These are phyloP conservation scores for Cladosporium sp. DNA, from an alignment of 2,329 filamentous ascomycete genomes.

Conservation along the genomic window DNA sequence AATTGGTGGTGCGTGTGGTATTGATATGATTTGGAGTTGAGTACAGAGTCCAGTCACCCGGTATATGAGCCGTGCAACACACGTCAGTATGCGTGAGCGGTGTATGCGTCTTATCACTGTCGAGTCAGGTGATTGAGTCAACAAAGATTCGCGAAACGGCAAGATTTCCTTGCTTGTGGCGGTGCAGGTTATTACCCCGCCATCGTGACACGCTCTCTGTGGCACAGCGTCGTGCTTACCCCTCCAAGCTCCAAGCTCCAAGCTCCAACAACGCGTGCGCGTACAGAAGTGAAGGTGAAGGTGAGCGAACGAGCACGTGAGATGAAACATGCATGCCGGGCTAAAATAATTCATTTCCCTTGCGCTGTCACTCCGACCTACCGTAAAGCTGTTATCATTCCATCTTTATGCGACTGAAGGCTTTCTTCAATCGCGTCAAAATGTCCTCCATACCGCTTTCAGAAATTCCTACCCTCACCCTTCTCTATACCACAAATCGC, in stretches of 20 bases:
- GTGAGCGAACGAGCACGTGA: too few species aligned
- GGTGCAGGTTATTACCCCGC: slow-evolving; percentile 1
- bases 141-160: slow-evolving; percentile 5
- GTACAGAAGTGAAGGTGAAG: too few species aligned
- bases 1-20: not conserved
- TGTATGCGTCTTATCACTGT: not conserved
- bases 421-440: not conserved
- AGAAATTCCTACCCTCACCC: slow-evolving; percentile 59
- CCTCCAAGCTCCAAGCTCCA: not conserved
- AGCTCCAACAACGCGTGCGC: not conserved
- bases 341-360: too few species aligned
- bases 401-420: too few species aligned
- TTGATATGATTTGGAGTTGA: not conserved
- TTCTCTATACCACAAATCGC: slow-evolving; percentile 60
- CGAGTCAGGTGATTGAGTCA: slow-evolving; percentile 2
- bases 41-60: not conserved
- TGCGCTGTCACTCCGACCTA: too few species aligned
- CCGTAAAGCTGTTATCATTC: too few species aligned
- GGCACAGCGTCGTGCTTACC: not conserved
- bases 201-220: not conserved
- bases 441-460: slow-evolving; percentile 28
- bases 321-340: too few species aligned
- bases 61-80: not conserved
- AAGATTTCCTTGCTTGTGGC: slow-evolving; percentile 1
- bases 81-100: not conserved